phyloP scores from a whole-genome alignment of 2,329 filamentous ascomycete species.

The Cercospora sp. region DNA sequence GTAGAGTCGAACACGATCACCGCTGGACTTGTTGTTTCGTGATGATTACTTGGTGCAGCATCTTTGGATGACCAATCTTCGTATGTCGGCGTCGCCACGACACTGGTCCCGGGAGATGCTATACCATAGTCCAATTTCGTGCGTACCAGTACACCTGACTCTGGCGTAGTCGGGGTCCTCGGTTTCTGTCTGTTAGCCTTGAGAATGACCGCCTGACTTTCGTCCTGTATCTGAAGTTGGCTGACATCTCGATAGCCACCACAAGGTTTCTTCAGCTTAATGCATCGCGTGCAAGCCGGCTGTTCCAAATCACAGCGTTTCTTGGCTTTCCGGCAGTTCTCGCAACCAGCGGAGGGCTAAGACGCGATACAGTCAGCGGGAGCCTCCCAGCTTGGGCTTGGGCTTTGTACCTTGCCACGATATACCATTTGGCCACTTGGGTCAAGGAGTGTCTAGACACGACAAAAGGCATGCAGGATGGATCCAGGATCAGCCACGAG shows the following conservation, averaged over 20 bases:
- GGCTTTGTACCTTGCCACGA: constrained; percentile 31
- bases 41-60: constrained; percentile 30
- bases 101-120: constrained; percentile 2
- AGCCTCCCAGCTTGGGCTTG: not conserved
- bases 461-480: not conserved
- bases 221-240: constrained; percentile 38
- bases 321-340: constrained; percentile 38
- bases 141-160: not conserved
- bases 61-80: constrained; percentile 32
- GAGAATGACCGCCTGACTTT: constrained; percentile 33
- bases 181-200: constrained; percentile 32
- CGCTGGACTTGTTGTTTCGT: not conserved
- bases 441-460: not conserved
- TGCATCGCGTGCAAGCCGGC: constrained; percentile 36
- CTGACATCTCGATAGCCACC: constrained; percentile 38
- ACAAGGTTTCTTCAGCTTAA: constrained; percentile 37
- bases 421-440: constrained; percentile 32
- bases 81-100: constrained; percentile 15
- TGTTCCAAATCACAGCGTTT: constrained; percentile 37
- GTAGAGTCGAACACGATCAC: constrained; percentile 1
- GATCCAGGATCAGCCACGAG: not conserved
- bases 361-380: not conserved
- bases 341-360: constrained; percentile 37
- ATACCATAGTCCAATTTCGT: constrained; percentile 15
- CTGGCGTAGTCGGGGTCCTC: constrained; percentile 23